Conservation (phyloP, 768 basidiomycete species). For the Boletellus ananas region DNA sequence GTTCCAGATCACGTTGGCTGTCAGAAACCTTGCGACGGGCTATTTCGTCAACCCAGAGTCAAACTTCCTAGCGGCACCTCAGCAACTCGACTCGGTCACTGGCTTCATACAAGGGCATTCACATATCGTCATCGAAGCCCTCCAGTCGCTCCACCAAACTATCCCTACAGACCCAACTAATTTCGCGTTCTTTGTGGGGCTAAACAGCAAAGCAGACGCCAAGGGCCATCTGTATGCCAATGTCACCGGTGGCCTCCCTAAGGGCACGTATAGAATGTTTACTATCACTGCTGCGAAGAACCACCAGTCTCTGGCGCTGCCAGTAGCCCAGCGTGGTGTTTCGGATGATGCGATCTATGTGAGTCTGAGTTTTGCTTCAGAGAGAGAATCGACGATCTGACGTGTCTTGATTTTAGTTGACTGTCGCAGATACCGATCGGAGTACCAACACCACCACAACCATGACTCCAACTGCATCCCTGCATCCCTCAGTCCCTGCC, state of each 20-base stretch:
- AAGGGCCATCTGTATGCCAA: slow-evolving; percentile 44
- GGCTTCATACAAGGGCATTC: slow-evolving; percentile 59
- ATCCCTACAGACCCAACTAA: slow-evolving; percentile 44
- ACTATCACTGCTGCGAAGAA: slow-evolving; percentile 45
- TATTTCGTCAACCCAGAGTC: slow-evolving; percentile 52
- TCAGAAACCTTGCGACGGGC: slow-evolving; percentile 47
- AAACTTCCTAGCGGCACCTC: slow-evolving; percentile 57
- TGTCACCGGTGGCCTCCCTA: slow-evolving; percentile 51
- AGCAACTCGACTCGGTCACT: slow-evolving; percentile 39
- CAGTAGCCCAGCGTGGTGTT: slow-evolving; percentile 38
- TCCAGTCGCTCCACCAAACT: slow-evolving; percentile 47
- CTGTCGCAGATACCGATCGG: slow-evolving; percentile 14
- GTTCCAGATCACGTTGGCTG: slow-evolving; percentile 52
- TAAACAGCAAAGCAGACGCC: slow-evolving; percentile 42
- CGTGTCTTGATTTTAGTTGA: slow-evolving; percentile 19
- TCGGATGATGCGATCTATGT: slow-evolving; percentile 43
- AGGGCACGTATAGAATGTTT: slow-evolving; percentile 47
- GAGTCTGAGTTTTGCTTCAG: slow-evolving; percentile 10
- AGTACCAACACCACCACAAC: slow-evolving; percentile 14
- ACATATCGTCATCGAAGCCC: slow-evolving; percentile 57
- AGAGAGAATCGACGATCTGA: slow-evolving; percentile 1
- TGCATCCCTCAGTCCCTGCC: slow-evolving; percentile 3
- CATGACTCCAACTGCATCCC: neutral
- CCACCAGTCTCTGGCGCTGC: slow-evolving; percentile 38
- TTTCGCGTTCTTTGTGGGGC: slow-evolving; percentile 58